These are phyloP conservation scores for Geotrichum citri-aurantii DNA, from an alignment of 1,139 yeast genomes.

Conservation along the genomic window DNA sequence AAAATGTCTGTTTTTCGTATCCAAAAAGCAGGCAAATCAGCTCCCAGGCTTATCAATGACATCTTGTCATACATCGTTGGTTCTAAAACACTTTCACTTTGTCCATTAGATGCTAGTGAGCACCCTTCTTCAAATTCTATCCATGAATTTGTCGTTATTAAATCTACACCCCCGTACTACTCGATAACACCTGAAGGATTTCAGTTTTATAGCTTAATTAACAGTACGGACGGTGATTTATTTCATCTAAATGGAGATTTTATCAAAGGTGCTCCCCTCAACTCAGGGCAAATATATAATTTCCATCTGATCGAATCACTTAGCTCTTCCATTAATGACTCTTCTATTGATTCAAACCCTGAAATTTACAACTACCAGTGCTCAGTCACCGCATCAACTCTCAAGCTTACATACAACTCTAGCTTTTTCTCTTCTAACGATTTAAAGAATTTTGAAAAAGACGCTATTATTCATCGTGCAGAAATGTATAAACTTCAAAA, in stretches of 20 bases:
- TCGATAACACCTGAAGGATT: not conserved
- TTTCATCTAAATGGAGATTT: not conserved
- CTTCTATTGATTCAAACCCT: slow-evolving; percentile 7
- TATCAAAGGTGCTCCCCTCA: not conserved
- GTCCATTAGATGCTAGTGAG: not conserved
- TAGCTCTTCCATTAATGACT: not conserved
- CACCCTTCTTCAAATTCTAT: not conserved
- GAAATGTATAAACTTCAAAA: slow-evolving; percentile 22
- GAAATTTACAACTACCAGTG: slow-evolving; percentile 24
- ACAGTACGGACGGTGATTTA: not conserved
- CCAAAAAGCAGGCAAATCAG: too few relatives aligned
- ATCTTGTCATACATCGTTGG: not conserved
- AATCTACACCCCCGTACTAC: not conserved
- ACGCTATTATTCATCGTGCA: slow-evolving; percentile 24
- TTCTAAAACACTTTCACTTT: not conserved
- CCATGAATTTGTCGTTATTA: not conserved
- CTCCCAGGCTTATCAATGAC: not conserved
- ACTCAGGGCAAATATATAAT: slow-evolving; percentile 4
- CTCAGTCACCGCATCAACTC: slow-evolving; percentile 20
- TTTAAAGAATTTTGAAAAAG: slow-evolving; percentile 23
- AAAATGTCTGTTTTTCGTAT: not conserved
- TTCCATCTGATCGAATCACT: slow-evolving; percentile 2
- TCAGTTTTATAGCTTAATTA: not conserved
- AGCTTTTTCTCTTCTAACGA: slow-evolving; percentile 27
- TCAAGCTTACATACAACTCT: slow-evolving; percentile 25